These are phyloP conservation scores for Neurospora terricola DNA, from an alignment of 495 filamentous ascomycete species.

Conservation along the genomic window DNA sequence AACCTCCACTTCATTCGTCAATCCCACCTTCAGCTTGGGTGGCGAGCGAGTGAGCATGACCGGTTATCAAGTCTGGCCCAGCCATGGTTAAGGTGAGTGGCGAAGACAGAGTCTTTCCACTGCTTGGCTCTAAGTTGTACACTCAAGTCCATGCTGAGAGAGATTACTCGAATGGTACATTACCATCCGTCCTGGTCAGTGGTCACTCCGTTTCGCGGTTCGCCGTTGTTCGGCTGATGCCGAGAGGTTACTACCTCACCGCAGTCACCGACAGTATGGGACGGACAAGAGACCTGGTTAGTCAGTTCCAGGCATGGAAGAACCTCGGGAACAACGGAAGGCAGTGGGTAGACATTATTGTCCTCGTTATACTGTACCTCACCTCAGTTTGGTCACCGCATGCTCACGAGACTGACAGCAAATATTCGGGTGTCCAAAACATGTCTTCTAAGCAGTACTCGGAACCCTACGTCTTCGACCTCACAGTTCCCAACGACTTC, in stretches of 20 bases:
- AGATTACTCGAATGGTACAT: not conserved
- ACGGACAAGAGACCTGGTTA: no score
- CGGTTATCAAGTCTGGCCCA: not conserved
- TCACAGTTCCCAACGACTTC: not conserved
- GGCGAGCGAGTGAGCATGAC: not conserved
- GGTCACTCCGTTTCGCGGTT: not conserved
- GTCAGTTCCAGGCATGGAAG: no score
- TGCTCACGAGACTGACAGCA: no score
- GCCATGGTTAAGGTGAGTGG: not conserved
- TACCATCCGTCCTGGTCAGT: no score
- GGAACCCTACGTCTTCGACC: not conserved
- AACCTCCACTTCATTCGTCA: not conserved
- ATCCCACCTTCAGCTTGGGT: not conserved
- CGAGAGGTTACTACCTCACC: not conserved
- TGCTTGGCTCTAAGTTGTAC: not conserved
- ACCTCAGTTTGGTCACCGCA: no score
- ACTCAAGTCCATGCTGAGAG: not conserved
- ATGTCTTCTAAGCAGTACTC: not conserved
- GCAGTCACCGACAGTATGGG: not conserved
- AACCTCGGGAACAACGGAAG: no score
- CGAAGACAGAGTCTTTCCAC: not conserved
- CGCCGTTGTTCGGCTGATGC: not conserved
- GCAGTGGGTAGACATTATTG: no score
- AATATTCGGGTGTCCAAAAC: not conserved
- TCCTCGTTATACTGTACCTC: no score